Evolutionary conservation across 306 rosid species (phyloP).

Genomic region (Quercus gilva): DNA sequence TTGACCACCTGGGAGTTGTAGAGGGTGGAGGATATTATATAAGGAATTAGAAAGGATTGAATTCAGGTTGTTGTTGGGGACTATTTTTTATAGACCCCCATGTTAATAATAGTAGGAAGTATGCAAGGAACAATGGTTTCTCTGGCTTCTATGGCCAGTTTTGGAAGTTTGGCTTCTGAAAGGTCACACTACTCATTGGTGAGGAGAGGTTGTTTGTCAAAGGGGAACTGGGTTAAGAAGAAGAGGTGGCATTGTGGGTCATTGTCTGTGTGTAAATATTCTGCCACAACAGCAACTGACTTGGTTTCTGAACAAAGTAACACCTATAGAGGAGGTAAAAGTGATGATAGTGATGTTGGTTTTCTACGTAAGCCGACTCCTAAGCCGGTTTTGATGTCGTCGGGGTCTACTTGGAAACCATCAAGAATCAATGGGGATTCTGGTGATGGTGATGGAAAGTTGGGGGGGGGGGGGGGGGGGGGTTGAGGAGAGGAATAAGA

Average conservation of each 20-base stretch:
- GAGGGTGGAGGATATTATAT: slow-evolving; percentile 14
- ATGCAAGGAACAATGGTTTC: slow-evolving; percentile 84
- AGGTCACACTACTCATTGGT: slow-evolving; percentile 53
- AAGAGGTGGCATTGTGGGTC: slow-evolving; percentile 75
- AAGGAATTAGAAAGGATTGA: slow-evolving; percentile 10
- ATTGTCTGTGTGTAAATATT: slow-evolving; percentile 85
- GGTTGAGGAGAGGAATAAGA: slow-evolving; percentile 65
- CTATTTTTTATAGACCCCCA: slow-evolving; percentile 19
- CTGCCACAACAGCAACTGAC: slow-evolving; percentile 76
- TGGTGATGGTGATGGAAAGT: slow-evolving; percentile 16
- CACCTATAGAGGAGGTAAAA: slow-evolving; percentile 42
- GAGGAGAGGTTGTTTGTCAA: slow-evolving; percentile 68
- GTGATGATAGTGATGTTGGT: slow-evolving; percentile 45
- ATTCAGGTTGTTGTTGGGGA: slow-evolving; percentile 10
- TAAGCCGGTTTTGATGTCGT: slow-evolving; percentile 70
- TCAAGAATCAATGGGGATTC: slow-evolving; percentile 28
- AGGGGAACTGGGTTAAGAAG: slow-evolving; percentile 47
- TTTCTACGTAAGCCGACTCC: slow-evolving; percentile 84
- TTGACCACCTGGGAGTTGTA: not conserved
- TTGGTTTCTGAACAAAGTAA: slow-evolving; percentile 66
- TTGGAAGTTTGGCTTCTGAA: slow-evolving; percentile 60
- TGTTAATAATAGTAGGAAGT: slow-evolving; percentile 59
- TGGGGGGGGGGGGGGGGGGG: not conserved
- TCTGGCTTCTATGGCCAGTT: slow-evolving; percentile 68
- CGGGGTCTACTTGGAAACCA: slow-evolving; percentile 42